Evolutionary conservation across 1,284 basidiomycete species (phyloP), one percentile per base, ranked within the genome.

Genomic region (Ceratobasidium sp.): DNA sequence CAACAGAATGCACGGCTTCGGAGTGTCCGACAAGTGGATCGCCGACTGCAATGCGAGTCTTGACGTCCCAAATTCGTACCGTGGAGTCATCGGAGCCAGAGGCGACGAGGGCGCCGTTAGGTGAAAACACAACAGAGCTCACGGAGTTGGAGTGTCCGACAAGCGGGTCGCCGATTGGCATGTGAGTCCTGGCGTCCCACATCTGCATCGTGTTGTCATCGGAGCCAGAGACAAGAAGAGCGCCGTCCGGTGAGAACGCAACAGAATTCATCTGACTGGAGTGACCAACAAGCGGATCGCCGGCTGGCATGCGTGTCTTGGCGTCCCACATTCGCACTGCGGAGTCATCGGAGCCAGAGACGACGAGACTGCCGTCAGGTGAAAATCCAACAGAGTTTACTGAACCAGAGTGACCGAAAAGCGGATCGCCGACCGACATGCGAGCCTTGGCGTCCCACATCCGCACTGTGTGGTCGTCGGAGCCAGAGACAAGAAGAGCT

Each of bases 361-460:
- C n/a, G n/a, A n/a, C n/a, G n/a, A n/a, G n/a, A n/a, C n/a, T n/a
- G 34, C 70, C 45, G 40, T 70, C 53, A 13, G 65, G 65, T 10
- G 69, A 70, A 27, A 55, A 70, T 1, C 31, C 17, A 42, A 60
- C 42, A 12, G 34, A 69, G 1, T 13, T 27, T 10, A 71, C 67
- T 12, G 5, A 35, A 31, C 40, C 49, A 35, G 68, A 40, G 32
- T 71, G 70, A n/a, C 70, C 43, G 20, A 45, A 35, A 22, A 43
- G 0, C 13, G 65, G 34, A 17, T 40, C 58, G 27, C 35, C 27
- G 12, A 55, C 22, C 29, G 32, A 34, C 20, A 20, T 27, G 6
- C 69, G 34, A 45, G 31, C 56, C 29, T 20, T 27, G 5, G 52
- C 52, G 31, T 68, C 60, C 69, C 69, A 70, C 20, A 70, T 7